Percentiles rank a stretch among this genome's conserved stretches.
Evolutionary conservation across 768 basidiomycete species (phyloP).

Genomic region (Pholiota microspora): DNA sequence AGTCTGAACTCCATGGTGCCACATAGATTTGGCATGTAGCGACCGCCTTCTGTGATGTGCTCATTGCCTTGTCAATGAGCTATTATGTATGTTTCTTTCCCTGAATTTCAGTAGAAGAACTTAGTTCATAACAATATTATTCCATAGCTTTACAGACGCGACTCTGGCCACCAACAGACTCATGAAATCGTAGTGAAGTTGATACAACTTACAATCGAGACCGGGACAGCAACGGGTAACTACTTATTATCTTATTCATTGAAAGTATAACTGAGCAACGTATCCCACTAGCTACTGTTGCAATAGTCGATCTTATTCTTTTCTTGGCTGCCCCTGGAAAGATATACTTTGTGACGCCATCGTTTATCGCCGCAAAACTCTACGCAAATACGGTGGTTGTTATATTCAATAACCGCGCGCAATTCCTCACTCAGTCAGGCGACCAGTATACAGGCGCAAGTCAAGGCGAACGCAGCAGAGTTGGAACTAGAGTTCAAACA

Average conservation of each 20-base stretch:
- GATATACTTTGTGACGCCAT: background rate
- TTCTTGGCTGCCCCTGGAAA: constrained; percentile 2
- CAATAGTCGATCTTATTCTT: background rate
- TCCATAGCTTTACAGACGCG: background rate
- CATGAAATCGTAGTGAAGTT: background rate
- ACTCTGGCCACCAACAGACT: background rate
- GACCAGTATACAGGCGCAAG: background rate
- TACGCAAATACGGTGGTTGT: constrained; percentile 3
- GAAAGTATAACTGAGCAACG: background rate
- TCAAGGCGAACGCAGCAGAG: background rate
- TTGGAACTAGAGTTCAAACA: background rate
- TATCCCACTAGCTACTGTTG: background rate
- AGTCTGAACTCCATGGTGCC: background rate
- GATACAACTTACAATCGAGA: constrained; percentile 1
- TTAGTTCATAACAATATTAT: background rate
- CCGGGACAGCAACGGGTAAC: constrained; percentile 2
- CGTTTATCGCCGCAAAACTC: background rate
- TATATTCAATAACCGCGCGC: constrained; percentile 2
- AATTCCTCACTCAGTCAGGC: background rate
- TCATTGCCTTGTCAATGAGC: constrained; percentile 1
- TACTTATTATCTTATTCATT: background rate
- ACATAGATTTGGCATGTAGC: constrained; percentile 1
- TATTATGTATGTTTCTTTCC: background rate
- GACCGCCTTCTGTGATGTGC: background rate
- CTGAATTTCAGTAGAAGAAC: background rate